Evolutionary conservation across 495 filamentous ascomycete species (phyloP).

Genomic region (Trichoderma virens): DNA sequence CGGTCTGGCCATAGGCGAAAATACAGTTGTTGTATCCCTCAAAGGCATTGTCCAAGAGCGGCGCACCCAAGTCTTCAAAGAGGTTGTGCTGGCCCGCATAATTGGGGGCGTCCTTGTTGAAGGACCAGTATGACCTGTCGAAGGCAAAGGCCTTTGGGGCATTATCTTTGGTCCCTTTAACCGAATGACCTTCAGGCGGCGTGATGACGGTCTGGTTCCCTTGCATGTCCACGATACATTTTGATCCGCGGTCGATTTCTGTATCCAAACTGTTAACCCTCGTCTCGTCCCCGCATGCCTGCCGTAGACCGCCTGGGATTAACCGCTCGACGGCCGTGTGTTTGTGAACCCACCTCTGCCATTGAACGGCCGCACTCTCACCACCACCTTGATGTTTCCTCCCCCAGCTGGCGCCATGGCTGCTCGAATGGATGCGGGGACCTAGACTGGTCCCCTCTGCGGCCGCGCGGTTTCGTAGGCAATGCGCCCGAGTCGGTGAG

Average conservation of each 20-base stretch:
- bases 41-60: conserved; percentile 96
- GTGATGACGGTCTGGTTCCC: conserved; percentile 80
- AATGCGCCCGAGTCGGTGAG: conserved; percentile 5
- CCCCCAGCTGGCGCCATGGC: conserved; percentile 70
- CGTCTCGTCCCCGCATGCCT: neutral
- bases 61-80: conserved; percentile 79
- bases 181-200: conserved; percentile 51
- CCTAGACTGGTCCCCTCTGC: conserved; percentile 11
- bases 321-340: neutral
- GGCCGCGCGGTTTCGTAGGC: conserved; percentile 1
- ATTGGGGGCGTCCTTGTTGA: conserved; percentile 68
- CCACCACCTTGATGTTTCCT: conserved; percentile 99
- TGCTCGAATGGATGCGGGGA: conserved; percentile 11
- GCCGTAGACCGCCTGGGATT: conserved; percentile 14
- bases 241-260: conserved; percentile 86
- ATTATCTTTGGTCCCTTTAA: conserved; percentile 57
- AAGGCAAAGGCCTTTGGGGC: conserved; percentile 89
- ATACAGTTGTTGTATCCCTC: conserved; percentile 99
- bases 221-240: conserved; percentile 98
- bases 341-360: conserved; percentile 62
- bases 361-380: conserved; percentile 88
- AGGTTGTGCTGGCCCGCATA: conserved; percentile 89
- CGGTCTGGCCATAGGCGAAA: conserved; percentile 98
- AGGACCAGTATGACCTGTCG: conserved; percentile 97
- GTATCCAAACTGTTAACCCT: conserved; percentile 10